Evolutionary conservation across 805 yeast species (phyloP).

Genomic region (Sungouiella thailandica): DNA sequence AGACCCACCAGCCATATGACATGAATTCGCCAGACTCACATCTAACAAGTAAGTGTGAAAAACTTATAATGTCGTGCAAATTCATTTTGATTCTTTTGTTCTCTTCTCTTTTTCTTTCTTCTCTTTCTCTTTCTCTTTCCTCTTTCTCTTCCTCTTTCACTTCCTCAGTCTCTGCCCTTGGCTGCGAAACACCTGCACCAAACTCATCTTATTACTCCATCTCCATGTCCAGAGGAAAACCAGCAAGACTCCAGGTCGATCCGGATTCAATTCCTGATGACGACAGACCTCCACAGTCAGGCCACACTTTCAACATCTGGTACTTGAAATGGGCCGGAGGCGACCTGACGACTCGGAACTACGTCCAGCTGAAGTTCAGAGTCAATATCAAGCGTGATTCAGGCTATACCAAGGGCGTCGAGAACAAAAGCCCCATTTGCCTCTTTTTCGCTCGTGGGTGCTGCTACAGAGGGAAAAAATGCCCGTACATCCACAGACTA

Average conservation of each 20-base stretch:
- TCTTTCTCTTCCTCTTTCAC: neutral
- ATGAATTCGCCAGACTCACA: too few species aligned
- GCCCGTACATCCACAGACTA: constrained; percentile 72
- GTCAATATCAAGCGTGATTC: constrained; percentile 60
- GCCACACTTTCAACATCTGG: constrained; percentile 83
- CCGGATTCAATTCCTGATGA: constrained; percentile 52
- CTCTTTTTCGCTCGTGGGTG: constrained; percentile 85
- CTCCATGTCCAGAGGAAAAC: constrained; percentile 9
- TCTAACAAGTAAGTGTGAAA: too few species aligned
- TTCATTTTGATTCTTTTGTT: neutral
- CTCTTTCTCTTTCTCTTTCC: neutral
- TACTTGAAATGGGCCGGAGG: constrained; percentile 80
- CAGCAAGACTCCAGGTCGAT: constrained; percentile 75
- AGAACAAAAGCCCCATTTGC: constrained; percentile 53
- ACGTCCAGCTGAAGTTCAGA: constrained; percentile 51
- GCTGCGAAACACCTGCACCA: neutral
- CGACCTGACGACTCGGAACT: constrained; percentile 45
- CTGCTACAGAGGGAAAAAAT: constrained; percentile 72
- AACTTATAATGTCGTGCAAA: too few species aligned
- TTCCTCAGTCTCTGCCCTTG: neutral
- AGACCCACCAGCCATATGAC: too few species aligned
- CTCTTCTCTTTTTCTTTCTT: neutral
- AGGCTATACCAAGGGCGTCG: constrained; percentile 70
- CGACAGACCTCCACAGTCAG: constrained; percentile 73
- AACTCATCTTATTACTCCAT: neutral